A percentile compares a stretch with the other conserved stretches of the same genome.
Conservation (phyloP, 2,329 filamentous ascomycete species). For the Xylaria hypoxylon region DNA sequence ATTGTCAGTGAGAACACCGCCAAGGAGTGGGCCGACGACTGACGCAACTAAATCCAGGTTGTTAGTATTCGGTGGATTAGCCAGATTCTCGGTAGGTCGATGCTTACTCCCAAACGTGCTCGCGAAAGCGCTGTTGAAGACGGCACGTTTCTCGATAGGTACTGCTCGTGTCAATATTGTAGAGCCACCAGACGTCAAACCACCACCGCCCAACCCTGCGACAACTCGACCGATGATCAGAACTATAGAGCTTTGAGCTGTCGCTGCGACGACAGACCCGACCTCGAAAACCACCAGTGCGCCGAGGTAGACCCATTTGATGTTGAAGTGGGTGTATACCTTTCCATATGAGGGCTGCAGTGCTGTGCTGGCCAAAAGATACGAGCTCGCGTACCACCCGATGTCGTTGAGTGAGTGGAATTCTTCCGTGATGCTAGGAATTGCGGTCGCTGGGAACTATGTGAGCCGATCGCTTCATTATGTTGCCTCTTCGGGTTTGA, state of each 20-base stretch:
- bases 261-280: slow-evolving; percentile 29
- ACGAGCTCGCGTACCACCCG: slow-evolving; percentile 35
- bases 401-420: slow-evolving; percentile 29
- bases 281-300: slow-evolving; percentile 31
- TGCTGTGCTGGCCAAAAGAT: slow-evolving; percentile 28
- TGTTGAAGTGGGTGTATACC: slow-evolving; percentile 24
- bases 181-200: slow-evolving; percentile 9
- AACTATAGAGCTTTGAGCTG: slow-evolving; percentile 13
- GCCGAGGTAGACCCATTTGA: slow-evolving; percentile 22
- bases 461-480: background rate
- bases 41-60: slow-evolving; percentile 7
- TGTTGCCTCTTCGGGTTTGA: background rate
- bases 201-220: slow-evolving; percentile 20
- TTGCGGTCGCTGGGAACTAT: slow-evolving; percentile 16
- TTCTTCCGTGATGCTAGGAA: slow-evolving; percentile 27
- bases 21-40: slow-evolving; percentile 27
- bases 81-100: background rate
- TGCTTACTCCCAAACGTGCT: slow-evolving; percentile 20
- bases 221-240: slow-evolving; percentile 20
- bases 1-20: slow-evolving; percentile 27
- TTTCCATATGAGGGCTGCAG: slow-evolving; percentile 32
- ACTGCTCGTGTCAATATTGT: slow-evolving; percentile 20
- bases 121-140: slow-evolving; percentile 19
- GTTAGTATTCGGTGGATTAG: background rate
- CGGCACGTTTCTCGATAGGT: slow-evolving; percentile 7